Evolutionary conservation across 495 filamentous ascomycete genomes (phyloP), one percentile per base, ranked within the genome.

Genomic region (Bryoglossum gracile): DNA sequence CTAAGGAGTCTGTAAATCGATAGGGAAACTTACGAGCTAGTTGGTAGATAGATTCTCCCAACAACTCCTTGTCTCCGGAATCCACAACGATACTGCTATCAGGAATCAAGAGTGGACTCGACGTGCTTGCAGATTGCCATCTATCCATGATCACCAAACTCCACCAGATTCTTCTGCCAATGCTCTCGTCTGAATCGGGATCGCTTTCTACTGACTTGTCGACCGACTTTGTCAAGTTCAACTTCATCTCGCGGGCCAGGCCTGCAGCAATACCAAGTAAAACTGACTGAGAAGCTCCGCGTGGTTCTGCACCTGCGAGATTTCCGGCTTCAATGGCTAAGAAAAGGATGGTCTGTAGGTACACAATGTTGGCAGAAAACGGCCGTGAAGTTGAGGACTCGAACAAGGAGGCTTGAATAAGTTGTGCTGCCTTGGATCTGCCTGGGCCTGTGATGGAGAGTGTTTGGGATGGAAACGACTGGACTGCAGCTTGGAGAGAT

Each of bases 141-240:
- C 86, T 77, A 46, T 87, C 81, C 48, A 94, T 65, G 56, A 86
- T 78, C 38, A 83, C 73, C 45, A 92, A 63, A 1, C 80, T 75
- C 65, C 83, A 86, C 84, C 86, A 94, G 39, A 77, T 77, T 30
- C 86, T 77, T 46, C 86, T 67, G 2, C 75, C 76, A 21, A 91
- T 71, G 23, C 81, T 81, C 42, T 84, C 79, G 43, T 86, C 81
- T 6, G 83, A 82, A 61, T 90, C 83, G 4, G 71, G 52, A 61
- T 89, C 84, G 44, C 66, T 50, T 17, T 70, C 65, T 13, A 46
- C 28, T 23, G 61, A 44, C 10, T 59, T 54, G 14, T 67, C 62
- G 3, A n/a, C 22, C 34, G 21, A 39, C 37, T 59, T 62, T 28
- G 50, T 58, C 28, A 53, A 41, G 54, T 81, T 69, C 44, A 86